These are phyloP conservation scores for Thuja plicata DNA, from an alignment of 83 land plant species.

Conservation along the genomic window DNA sequence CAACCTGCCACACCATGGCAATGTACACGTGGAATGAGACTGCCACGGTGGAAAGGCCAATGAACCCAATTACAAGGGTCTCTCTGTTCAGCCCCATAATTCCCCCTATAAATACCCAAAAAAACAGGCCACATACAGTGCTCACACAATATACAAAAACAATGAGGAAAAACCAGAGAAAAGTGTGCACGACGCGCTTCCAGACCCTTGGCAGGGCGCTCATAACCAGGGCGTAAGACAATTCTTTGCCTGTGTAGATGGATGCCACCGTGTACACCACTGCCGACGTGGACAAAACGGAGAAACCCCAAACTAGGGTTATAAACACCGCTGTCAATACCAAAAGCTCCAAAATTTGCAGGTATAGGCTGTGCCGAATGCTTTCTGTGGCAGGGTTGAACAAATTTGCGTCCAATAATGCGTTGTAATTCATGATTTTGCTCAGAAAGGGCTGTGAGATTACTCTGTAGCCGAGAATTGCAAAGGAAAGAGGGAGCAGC, in stretches of 20 bases:
- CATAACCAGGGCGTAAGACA: conserved; percentile 48
- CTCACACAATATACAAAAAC: conserved; percentile 39
- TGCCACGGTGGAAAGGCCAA: background rate
- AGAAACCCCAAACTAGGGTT: conserved; percentile 42
- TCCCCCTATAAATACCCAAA: background rate
- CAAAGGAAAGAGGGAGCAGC: conserved; percentile 63
- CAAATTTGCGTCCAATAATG: conserved; percentile 8
- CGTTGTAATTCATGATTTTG: conserved; percentile 37
- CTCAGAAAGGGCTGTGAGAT: conserved; percentile 42
- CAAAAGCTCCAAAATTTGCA: conserved; percentile 31
- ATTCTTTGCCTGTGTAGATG: conserved; percentile 55
- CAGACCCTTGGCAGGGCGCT: conserved; percentile 81
- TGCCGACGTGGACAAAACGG: conserved; percentile 80
- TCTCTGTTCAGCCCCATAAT: background rate
- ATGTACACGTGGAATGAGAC: conserved; percentile 44
- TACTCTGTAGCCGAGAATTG: conserved; percentile 44
- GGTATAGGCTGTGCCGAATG: conserved; percentile 24
- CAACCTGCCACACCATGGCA: conserved; percentile 70
- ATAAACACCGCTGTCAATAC: conserved; percentile 44
- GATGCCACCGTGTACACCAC: conserved; percentile 79
- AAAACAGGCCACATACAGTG: conserved; percentile 12
- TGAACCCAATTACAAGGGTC: background rate
- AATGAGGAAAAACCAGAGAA: conserved; percentile 54
- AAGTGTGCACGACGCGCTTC: conserved; percentile 76
- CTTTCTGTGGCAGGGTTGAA: conserved; percentile 19